Conservation (phyloP, 805 yeast genomes). For the Candida golubevii region DNA sequence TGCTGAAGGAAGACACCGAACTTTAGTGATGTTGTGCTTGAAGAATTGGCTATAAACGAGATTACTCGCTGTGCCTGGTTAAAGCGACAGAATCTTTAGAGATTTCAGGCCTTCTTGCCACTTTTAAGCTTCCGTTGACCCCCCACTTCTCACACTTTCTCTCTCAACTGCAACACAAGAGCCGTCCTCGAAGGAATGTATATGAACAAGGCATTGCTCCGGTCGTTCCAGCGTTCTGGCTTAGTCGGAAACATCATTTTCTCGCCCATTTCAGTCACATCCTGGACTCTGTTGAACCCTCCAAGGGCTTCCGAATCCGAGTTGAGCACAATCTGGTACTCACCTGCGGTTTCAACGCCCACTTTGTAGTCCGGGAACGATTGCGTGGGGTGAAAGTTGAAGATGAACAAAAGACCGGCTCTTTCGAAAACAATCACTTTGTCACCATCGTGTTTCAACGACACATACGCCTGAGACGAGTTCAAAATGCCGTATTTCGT, state of each 20-base stretch:
- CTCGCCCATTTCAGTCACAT: slow-evolving; percentile 27
- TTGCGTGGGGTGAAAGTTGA: slow-evolving; percentile 85
- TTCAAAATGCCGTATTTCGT: slow-evolving; percentile 65
- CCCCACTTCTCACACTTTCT: slow-evolving; percentile 11
- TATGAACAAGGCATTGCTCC: slow-evolving; percentile 73
- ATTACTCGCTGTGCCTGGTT: no score
- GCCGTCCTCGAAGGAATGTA: slow-evolving; percentile 72
- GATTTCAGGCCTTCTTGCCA: no score
- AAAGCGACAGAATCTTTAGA: background rate
- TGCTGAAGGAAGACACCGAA: no score
- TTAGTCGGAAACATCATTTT: slow-evolving; percentile 60
- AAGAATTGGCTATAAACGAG: no score
- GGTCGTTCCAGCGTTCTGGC: slow-evolving; percentile 73
- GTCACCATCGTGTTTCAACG: slow-evolving; percentile 84
- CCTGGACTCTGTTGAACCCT: slow-evolving; percentile 67
- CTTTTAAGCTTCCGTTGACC: no score
- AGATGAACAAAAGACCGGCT: slow-evolving; percentile 75
- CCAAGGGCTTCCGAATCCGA: slow-evolving; percentile 71
- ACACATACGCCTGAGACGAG: slow-evolving; percentile 71
- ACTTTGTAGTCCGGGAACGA: slow-evolving; percentile 83
- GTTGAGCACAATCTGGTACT: slow-evolving; percentile 68
- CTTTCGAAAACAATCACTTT: slow-evolving; percentile 88
- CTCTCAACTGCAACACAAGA: slow-evolving; percentile 34
- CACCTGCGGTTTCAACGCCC: slow-evolving; percentile 82
- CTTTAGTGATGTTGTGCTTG: no score